Conservation (phyloP, 2,329 filamentous ascomycete species). For the Eurotiales sp. region DNA sequence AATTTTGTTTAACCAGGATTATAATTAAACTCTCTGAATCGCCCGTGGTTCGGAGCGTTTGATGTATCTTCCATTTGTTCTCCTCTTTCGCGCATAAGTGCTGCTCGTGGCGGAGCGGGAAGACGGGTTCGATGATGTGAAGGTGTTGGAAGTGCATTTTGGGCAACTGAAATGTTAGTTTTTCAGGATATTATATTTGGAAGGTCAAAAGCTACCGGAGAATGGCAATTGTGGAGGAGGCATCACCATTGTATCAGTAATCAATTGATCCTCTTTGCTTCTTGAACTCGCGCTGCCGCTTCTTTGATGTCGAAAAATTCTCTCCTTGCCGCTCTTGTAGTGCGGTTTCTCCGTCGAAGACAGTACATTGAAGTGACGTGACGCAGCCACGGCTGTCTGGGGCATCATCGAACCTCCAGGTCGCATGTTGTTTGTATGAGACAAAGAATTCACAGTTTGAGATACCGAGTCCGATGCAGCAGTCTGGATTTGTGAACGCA, state of each 20-base stretch:
- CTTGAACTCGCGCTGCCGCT: slow-evolving; percentile 38
- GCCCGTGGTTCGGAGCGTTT: background rate
- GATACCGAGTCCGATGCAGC: slow-evolving; percentile 54
- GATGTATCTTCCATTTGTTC: background rate
- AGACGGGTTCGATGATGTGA: slow-evolving; percentile 18
- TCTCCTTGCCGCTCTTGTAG: slow-evolving; percentile 30
- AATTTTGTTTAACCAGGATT: slow-evolving; percentile 8
- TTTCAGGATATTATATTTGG: no score
- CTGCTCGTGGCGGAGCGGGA: slow-evolving; percentile 8
- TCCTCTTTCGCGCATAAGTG: slow-evolving; percentile 1
- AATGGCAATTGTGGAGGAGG: slow-evolving; percentile 24
- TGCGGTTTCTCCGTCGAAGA: slow-evolving; percentile 15
- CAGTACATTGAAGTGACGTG: slow-evolving; percentile 18
- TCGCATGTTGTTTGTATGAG: slow-evolving; percentile 17
- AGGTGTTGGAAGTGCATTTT: slow-evolving; percentile 8
- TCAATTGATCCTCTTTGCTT: slow-evolving; percentile 19
- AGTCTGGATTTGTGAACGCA: slow-evolving; percentile 51
- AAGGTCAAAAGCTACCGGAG: slow-evolving; percentile 10
- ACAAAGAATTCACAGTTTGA: slow-evolving; percentile 40
- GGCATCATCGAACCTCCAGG: slow-evolving; percentile 19
- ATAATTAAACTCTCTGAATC: slow-evolving; percentile 6
- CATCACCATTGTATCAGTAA: slow-evolving; percentile 26
- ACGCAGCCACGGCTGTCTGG: slow-evolving; percentile 21
- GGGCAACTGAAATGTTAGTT: no score
- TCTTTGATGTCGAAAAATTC: slow-evolving; percentile 36